These are phyloP conservation scores for Daedalea quercina DNA, from an alignment of 768 basidiomycete genomes.

Conservation along the genomic window DNA sequence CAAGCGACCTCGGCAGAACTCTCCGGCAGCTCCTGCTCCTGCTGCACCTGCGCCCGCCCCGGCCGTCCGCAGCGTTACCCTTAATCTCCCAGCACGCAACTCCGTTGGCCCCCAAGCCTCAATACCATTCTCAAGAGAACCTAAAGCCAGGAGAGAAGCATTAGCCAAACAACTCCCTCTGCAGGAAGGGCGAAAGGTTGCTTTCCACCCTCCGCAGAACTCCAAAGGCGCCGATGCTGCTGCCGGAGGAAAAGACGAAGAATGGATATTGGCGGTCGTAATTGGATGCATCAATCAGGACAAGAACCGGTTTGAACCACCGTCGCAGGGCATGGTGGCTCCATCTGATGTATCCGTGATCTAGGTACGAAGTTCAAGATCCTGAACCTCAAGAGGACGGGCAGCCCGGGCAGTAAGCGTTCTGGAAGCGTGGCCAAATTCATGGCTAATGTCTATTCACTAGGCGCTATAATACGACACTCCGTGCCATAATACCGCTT, in stretches of 20 bases:
- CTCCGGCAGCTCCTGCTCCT: conserved; percentile 36
- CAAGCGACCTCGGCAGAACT: conserved; percentile 67
- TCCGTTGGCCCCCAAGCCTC: conserved; percentile 51
- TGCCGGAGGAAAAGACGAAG: conserved; percentile 35
- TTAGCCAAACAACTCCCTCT: conserved; percentile 58
- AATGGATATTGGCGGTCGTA: conserved; percentile 80
- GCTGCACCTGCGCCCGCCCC: conserved; percentile 18
- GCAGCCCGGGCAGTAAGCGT: conserved; percentile 50
- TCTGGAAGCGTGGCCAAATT: neutral
- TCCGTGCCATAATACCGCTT: conserved; percentile 69
- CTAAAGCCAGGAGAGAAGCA: conserved; percentile 60
- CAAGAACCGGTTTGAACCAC: conserved; percentile 51
- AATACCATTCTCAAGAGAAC: conserved; percentile 53
- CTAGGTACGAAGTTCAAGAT: conserved; percentile 82
- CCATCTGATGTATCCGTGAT: neutral
- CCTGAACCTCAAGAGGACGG: conserved; percentile 80
- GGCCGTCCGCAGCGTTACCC: conserved; percentile 42
- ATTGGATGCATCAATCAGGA: conserved; percentile 65
- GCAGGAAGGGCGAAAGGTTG: conserved; percentile 71
- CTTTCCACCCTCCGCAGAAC: conserved; percentile 59
- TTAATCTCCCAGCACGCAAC: conserved; percentile 46
- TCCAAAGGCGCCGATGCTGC: conserved; percentile 50
- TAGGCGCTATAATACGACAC: conserved; percentile 64
- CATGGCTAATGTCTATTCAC: neutral
- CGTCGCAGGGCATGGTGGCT: neutral